Conservation (phyloP, 208 protist species). For the Trypanosoma cruzi region DNA sequence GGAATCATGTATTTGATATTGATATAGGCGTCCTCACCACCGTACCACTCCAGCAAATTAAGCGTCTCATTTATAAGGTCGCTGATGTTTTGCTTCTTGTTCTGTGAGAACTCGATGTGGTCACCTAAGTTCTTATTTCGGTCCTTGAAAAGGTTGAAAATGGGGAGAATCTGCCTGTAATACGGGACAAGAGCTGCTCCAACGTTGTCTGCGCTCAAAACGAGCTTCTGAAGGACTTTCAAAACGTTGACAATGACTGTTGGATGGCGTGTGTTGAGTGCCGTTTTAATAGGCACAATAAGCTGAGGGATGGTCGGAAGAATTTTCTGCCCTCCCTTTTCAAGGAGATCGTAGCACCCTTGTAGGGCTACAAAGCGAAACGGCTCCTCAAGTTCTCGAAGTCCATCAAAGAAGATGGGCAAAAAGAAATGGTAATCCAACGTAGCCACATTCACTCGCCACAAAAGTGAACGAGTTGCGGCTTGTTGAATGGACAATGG, state of each 20-base stretch:
- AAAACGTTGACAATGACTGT: constrained; percentile 95
- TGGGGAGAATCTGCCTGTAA: constrained; percentile 98
- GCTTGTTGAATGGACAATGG: constrained; percentile 96
- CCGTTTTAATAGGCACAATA: constrained; percentile 98
- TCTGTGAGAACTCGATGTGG: constrained; percentile 96
- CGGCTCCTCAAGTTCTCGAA: constrained; percentile 97
- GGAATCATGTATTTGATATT: constrained; percentile 97
- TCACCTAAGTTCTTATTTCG: constrained; percentile 93
- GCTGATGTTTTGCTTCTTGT: constrained; percentile 93
- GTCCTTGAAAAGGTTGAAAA: constrained; percentile 98
- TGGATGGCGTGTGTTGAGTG: constrained; percentile 97
- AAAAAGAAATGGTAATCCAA: constrained; percentile 99
- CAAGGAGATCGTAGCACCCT: constrained; percentile 94
- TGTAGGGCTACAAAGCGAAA: constrained; percentile 96
- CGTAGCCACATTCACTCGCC: constrained; percentile 97
- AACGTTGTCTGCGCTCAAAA: constrained; percentile 94
- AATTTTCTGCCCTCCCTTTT: constrained; percentile 95
- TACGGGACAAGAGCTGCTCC: constrained; percentile 98
- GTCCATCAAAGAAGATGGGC: constrained; percentile 99
- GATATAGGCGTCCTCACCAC: constrained; percentile 94
- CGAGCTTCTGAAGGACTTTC: constrained; percentile 96
- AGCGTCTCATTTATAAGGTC: constrained; percentile 98
- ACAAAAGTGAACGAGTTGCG: constrained; percentile 93
- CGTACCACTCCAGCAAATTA: constrained; percentile 92
- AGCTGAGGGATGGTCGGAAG: constrained; percentile 98